Evolutionary conservation across 75 land plant genomes (phyloP), one percentile per base, ranked within the genome.

Genomic region (Picea glauca): DNA sequence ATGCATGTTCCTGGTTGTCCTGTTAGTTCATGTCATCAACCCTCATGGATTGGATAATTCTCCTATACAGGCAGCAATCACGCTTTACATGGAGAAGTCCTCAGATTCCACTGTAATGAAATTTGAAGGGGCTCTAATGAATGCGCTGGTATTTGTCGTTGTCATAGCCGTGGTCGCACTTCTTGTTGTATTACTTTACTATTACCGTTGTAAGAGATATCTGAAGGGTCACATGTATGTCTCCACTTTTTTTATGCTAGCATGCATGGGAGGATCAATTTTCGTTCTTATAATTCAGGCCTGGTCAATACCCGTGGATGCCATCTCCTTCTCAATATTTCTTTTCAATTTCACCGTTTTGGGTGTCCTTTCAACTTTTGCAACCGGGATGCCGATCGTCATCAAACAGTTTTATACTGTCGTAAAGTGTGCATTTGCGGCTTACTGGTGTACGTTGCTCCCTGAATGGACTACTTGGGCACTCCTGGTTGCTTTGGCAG

Each of bases 381-480:
- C 84, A 15, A 38, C 33, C 4, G 90, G 82, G 18, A 75, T 86
- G 4, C 95, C 95, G 1, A 91, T 93, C 54, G 9, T 93, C 13
- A 33, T 93, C 76, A 83, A 85, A 54, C 95, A 93, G 78, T 20
- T 21, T 15, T 91, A 91, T 79, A 83, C 84, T 87, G 94, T 94
- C 26, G 72, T 65, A 54, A 63, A 90, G 68, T 92, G 89, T 35
- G 70, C 91, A 33, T 65, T 88, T 54, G 87, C 84, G 46, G 96
- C 96, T 35, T 85, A 84, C 32, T 93, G 89, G 89, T 90, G 91
- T 79, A 84, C 94, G 5, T 81, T 81, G 67, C 77, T 93, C 67
- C 93, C 93, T 13, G 93, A 93, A 46, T 93, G 96, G 96, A 93
- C 93, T 18, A 91, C 93, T 1, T 93, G 96, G 96, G 60, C 76